Base-by-base conservation (phyloP, 306 rosid species). In the Cicer judaicum region DNA sequence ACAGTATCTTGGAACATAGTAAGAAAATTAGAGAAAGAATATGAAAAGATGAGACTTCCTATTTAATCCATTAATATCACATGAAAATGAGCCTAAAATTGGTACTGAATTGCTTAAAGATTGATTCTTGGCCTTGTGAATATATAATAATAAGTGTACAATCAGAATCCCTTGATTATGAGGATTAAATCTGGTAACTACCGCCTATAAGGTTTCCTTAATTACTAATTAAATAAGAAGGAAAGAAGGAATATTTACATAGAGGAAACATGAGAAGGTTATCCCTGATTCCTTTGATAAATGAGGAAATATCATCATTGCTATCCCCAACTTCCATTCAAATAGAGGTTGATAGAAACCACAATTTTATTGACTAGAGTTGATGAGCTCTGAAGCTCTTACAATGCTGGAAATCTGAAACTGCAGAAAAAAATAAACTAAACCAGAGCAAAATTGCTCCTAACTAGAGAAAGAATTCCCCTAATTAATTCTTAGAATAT, bases 31-130 rank as follows among this genome's bases (percentile, higher is more conserved):
- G 42, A 16, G 11, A 63, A 6, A 56, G 41, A 42, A 52, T 16
- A 42, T 68, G 34, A 40, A 24, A 50, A 74, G 6, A 34, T 6
- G 49, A 67, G 64, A 60, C 66, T 14, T 60, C 18, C 16, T 49
- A 67, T 38, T 18, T 47, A 39, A 47, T 72, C 50, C n/a, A 76
- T 24, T 67, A 15, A 15, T 11, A 55, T 13, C 7, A 34, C 47
- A 14, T 15, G 49, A 63, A 48, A 2, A 40, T 39, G 68, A 63
- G 34, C 40, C 68, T 63, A 40, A 63, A 63, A 63, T n/a, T 39
- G 34, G 24, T 40, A 63, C 68, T 14, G 29, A 63, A 63, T 63
- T 63, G 48, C 68, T 8, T 63, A 59, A 15, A 57, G 16, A 29
- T 59, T 29, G 64, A 59, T 57, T 16, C 60, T 53, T 14, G 29